phyloP scores from a whole-genome alignment of 139 green algal species.

The Tetratostichococcus sp. region DNA sequence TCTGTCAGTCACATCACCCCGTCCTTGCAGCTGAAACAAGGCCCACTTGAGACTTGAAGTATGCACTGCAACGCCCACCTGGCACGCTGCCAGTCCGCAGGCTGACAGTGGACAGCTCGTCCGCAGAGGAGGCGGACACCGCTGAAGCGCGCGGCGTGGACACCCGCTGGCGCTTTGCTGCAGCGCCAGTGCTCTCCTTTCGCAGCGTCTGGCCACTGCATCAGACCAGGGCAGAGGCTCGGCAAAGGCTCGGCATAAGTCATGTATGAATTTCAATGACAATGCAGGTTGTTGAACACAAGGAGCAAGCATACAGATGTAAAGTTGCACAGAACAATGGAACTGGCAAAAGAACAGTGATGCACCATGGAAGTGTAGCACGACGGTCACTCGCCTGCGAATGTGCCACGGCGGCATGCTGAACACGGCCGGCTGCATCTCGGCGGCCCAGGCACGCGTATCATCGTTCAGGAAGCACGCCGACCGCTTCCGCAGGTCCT shows the following conservation, averaged over 20 bases:
- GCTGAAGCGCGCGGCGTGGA: no score
- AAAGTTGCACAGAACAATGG: no score
- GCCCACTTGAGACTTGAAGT: background rate
- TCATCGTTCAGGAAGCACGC: background rate
- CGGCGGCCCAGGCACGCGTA: background rate
- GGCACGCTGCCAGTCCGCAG: background rate
- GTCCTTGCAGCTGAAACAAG: no score
- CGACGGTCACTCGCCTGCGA: no score
- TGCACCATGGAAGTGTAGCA: no score
- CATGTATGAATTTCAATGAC: no score
- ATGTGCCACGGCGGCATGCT: background rate
- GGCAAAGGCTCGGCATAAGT: no score
- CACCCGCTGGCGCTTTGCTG: background rate
- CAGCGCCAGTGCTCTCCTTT: background rate
- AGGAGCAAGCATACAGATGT: no score
- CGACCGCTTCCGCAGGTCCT: background rate
- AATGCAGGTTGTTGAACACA: no score
- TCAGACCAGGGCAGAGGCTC: background rate
- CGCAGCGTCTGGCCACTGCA: background rate
- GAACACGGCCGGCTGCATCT: background rate
- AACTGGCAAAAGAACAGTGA: no score
- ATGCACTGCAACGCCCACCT: background rate
- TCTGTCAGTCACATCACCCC: no score
- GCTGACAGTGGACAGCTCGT: background rate
- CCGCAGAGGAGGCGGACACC: background rate